These are phyloP conservation scores for Aspergillus saccharolyticus DNA, from an alignment of 495 filamentous ascomycete species.

Conservation along the genomic window DNA sequence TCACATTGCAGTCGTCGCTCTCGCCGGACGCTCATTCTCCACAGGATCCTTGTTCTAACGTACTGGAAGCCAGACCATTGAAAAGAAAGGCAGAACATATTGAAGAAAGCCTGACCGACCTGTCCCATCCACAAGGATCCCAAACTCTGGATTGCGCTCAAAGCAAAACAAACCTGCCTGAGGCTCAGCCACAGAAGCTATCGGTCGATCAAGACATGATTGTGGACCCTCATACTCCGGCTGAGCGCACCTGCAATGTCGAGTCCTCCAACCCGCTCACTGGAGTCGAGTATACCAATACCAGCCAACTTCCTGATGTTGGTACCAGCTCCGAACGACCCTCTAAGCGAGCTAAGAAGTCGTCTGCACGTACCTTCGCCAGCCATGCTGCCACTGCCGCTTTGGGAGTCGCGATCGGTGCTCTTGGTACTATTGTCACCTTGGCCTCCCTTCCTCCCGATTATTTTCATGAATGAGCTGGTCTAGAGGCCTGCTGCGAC, in stretches of 20 bases:
- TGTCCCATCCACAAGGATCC: neutral
- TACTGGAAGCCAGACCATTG: neutral
- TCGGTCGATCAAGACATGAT: conserved; percentile 1
- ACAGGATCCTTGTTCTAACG: neutral
- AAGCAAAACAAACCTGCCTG: conserved; percentile 17
- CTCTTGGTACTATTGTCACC: conserved; percentile 45
- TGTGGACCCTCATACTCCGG: too few relatives aligned
- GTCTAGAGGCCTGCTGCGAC: neutral
- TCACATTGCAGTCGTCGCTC: too few relatives aligned
- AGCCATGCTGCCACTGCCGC: conserved; percentile 42
- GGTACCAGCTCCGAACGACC: conserved; percentile 19
- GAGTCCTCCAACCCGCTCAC: conserved; percentile 9
- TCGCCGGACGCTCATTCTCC: neutral
- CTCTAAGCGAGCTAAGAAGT: conserved; percentile 30
- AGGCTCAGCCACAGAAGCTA: conserved; percentile 23
- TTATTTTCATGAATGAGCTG: conserved; percentile 27
- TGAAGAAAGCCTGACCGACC: neutral
- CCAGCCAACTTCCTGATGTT: conserved; percentile 15
- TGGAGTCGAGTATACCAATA: neutral
- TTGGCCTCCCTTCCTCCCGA: conserved; percentile 42
- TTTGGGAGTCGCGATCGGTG: conserved; percentile 42
- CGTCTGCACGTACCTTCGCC: conserved; percentile 18
- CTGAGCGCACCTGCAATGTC: too few relatives aligned
- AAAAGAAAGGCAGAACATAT: conserved; percentile 16
- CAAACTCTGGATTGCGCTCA: neutral